A percentile compares a stretch with the other conserved stretches of the same genome.
These are phyloP conservation scores for Cutaneotrichosporon cavernicola DNA, from an alignment of 1,284 basidiomycete genomes.

Conservation along the genomic window DNA sequence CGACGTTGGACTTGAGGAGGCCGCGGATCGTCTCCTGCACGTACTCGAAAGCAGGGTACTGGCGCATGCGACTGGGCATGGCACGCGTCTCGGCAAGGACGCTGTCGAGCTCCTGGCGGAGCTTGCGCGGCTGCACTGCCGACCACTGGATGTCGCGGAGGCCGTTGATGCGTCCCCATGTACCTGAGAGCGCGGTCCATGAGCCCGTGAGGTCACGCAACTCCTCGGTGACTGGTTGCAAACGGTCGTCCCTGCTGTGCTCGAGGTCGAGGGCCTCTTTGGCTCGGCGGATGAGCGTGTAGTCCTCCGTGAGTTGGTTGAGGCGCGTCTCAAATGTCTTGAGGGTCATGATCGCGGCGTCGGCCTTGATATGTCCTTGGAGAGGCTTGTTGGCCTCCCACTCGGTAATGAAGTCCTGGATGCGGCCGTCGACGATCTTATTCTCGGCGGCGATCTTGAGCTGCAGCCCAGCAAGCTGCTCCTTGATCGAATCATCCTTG, in stretches of 20 bases:
- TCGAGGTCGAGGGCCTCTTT: slow-evolving; percentile 97
- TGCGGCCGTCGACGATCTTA: slow-evolving; percentile 93
- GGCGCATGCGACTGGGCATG: slow-evolving; percentile 98
- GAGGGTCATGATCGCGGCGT: slow-evolving; percentile 92
- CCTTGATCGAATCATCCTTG: slow-evolving; percentile 97
- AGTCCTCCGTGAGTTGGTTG: slow-evolving; percentile 84
- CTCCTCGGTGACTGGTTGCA: slow-evolving; percentile 93
- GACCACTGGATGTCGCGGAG: slow-evolving; percentile 87
- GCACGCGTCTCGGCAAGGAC: slow-evolving; percentile 89
- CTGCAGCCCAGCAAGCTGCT: slow-evolving; percentile 88
- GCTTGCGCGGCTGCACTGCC: slow-evolving; percentile 84
- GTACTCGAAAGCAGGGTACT: slow-evolving; percentile 98
- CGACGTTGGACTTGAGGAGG: slow-evolving; percentile 82
- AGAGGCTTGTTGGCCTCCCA: slow-evolving; percentile 83
- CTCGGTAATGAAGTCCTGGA: slow-evolving; percentile 81
- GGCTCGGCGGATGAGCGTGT: slow-evolving; percentile 87
- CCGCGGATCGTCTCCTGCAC: slow-evolving; percentile 87
- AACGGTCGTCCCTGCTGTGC: slow-evolving; percentile 79
- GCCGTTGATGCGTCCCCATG: slow-evolving; percentile 91
- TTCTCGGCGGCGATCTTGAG: slow-evolving; percentile 99
- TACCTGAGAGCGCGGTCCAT: slow-evolving; percentile 96
- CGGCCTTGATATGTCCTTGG: slow-evolving; percentile 91
- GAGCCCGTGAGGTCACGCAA: slow-evolving; percentile 94
- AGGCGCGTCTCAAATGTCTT: slow-evolving; percentile 90
- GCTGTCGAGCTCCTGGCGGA: slow-evolving; percentile 89